Evolutionary conservation across 1,139 yeast species (phyloP), one percentile per base, ranked within the genome.

Genomic region (Protomyces inouyei): DNA sequence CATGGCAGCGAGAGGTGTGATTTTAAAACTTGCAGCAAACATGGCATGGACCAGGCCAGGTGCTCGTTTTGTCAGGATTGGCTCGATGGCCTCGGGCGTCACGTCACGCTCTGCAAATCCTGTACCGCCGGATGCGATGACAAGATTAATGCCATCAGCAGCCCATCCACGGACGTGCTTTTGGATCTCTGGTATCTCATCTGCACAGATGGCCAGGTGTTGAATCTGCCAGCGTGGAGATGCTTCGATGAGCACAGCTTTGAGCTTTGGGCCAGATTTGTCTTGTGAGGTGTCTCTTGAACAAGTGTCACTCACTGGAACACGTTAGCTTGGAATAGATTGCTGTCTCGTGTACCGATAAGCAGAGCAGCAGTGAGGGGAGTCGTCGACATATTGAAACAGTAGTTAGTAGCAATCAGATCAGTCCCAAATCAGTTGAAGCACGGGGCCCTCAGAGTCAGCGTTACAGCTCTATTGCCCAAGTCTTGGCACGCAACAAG

Each of bases 121-220:
- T 0, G 84, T 81, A 0, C 84, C 84, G 3, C 84, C 84, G n/a
- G 78, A 72, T 0, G 81, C 77, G 12, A 80, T 54, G 14, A 80
- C 70, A 23, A 78, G 68, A 12, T 70, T 60, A 46, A 70, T 35
- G 0, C 67, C 66, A 18, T 48, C 65, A 16, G 61, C 65, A 3
- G 73, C 68, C 74, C 75, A 72, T 14, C 67, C 63, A 12, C 63
- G 65, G 12, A 79, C 67, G 1, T 57, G 67, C 3, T 65, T 55
- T 57, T 73, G 76, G 45, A 80, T 78, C n/a, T 67, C 69, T n/a
- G 66, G 66, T 2, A 61, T 59, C 8, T 73, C 72, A 67, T 79
- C 82, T 2, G 79, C 73, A 32, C 71, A 73, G 55, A 69, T 64
- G 6, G 67, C 64, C 1, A 69, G 68, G 9, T 66, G 59, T 1